These are phyloP conservation scores for Quercus lobata DNA, from an alignment of 331 rosid genomes.

Conservation along the genomic window DNA sequence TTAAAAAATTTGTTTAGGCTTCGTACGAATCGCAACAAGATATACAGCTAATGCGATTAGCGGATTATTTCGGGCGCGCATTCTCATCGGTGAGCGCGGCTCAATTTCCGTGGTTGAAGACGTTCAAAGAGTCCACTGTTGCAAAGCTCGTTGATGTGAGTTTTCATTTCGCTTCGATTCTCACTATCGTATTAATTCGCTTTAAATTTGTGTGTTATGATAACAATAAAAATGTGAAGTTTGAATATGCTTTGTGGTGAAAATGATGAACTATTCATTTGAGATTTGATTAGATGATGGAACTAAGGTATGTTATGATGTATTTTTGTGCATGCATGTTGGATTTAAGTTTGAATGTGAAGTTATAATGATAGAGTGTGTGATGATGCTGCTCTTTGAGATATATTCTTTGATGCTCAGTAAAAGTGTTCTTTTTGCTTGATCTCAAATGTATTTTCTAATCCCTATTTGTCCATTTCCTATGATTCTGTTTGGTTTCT, in stretches of 20 bases:
- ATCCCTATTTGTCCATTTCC: neutral
- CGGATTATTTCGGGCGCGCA: constrained; percentile 78
- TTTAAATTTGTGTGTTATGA: neutral
- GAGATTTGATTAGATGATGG: constrained; percentile 3
- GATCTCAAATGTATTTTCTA: neutral
- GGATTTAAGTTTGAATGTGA: neutral
- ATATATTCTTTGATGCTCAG: neutral
- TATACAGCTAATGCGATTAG: constrained; percentile 73
- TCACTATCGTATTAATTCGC: neutral
- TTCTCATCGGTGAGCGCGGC: constrained; percentile 66
- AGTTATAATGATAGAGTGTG: neutral
- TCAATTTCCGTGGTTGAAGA: constrained; percentile 93
- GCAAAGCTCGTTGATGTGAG: constrained; percentile 79
- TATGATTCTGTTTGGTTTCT: neutral
- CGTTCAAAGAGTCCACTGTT: constrained; percentile 64
- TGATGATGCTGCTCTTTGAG: neutral
- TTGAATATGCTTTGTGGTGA: neutral
- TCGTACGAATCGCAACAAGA: constrained; percentile 64
- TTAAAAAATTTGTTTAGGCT: constrained; percentile 29
- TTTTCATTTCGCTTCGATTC: constrained; percentile 6
- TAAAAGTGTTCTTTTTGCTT: neutral
- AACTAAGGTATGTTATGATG: neutral
- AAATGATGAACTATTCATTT: neutral
- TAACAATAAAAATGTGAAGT: neutral
- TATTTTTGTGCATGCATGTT: constrained; percentile 7